These are phyloP conservation scores for Cordyceps javanica DNA, from an alignment of 2,329 filamentous ascomycete genomes.

Conservation along the genomic window DNA sequence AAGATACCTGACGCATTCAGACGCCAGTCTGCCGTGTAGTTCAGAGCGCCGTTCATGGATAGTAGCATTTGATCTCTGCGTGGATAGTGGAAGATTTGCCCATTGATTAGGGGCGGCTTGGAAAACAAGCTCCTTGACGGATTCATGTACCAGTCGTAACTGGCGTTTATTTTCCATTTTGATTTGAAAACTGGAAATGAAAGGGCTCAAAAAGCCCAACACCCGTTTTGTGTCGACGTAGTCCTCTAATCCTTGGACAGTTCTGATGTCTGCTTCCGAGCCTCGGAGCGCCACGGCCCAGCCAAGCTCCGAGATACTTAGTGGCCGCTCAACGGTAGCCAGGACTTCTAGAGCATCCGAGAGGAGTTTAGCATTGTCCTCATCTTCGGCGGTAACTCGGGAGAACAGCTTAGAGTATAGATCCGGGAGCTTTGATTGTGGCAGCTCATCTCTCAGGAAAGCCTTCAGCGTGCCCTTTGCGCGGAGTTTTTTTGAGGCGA, in stretches of 20 bases:
- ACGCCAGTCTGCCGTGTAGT: constrained; percentile 14
- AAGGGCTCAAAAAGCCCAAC: constrained; percentile 18
- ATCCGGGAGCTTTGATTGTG: constrained; percentile 8
- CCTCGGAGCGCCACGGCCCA: constrained; percentile 20
- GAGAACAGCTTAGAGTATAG: constrained; percentile 16
- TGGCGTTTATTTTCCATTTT: constrained; percentile 15
- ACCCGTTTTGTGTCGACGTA: constrained; percentile 23
- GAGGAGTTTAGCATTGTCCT: constrained; percentile 12
- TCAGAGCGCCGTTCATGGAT: not conserved
- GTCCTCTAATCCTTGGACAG: constrained; percentile 12
- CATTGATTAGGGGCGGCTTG: constrained; percentile 10
- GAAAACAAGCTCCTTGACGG: constrained; percentile 17
- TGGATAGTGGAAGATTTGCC: not conserved
- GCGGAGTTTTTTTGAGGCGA: not conserved
- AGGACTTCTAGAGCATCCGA: constrained; percentile 19
- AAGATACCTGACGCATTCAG: constrained; percentile 24
- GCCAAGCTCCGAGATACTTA: constrained; percentile 25
- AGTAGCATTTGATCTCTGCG: not conserved
- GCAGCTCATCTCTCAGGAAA: not conserved
- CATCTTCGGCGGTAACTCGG: constrained; percentile 14
- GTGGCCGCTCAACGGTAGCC: constrained; percentile 20
- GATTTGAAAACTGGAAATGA: constrained; percentile 16
- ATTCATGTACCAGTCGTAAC: constrained; percentile 17
- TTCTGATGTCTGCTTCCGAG: not conserved
- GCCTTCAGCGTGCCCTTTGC: not conserved